Evolutionary conservation across 2,329 filamentous ascomycete species (phyloP).

Genomic region (Escovopsis weberi): DNA sequence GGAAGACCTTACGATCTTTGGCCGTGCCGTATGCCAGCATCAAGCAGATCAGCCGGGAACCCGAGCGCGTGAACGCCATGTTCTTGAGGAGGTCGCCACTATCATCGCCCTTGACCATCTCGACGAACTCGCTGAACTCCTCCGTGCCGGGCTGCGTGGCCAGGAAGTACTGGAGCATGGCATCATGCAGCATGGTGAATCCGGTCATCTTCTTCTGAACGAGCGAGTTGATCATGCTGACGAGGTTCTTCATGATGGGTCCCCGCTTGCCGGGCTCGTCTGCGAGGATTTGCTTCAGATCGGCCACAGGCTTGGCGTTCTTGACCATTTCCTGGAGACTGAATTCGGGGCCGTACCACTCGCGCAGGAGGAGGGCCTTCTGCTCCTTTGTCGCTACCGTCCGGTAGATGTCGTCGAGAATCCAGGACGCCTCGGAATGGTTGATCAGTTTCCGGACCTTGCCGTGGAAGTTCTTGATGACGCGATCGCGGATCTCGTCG

Average conservation of each 20-base stretch:
- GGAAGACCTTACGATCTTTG: constrained; percentile 82
- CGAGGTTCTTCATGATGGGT: constrained; percentile 73
- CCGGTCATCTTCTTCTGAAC: constrained; percentile 94
- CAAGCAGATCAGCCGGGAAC: constrained; percentile 66
- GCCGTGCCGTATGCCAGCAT: constrained; percentile 72
- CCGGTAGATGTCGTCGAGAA: constrained; percentile 91
- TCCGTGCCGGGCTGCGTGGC: constrained; percentile 63
- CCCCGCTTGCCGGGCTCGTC: constrained; percentile 71
- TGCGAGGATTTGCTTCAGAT: constrained; percentile 62
- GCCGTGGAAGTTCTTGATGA: constrained; percentile 91
- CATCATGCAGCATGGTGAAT: constrained; percentile 96
- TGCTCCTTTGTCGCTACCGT: constrained; percentile 75
- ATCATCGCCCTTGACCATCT: constrained; percentile 84
- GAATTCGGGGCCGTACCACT: constrained; percentile 96
- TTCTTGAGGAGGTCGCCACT: constrained; percentile 86
- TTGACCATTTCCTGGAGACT: constrained; percentile 53
- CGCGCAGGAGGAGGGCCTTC: constrained; percentile 69
- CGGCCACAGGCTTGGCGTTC: constrained; percentile 43
- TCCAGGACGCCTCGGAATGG: constrained; percentile 93
- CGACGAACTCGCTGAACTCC: constrained; percentile 76
- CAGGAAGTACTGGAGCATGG: constrained; percentile 92
- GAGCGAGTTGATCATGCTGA: constrained; percentile 78
- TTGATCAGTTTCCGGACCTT: constrained; percentile 87
- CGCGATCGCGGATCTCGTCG: constrained; percentile 68
- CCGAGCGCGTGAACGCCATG: constrained; percentile 86